Percentiles rank a stretch among this genome's conserved stretches.
Evolutionary conservation across 1,284 basidiomycete species (phyloP).

Genomic region (Cystobasidiaceae sp.): DNA sequence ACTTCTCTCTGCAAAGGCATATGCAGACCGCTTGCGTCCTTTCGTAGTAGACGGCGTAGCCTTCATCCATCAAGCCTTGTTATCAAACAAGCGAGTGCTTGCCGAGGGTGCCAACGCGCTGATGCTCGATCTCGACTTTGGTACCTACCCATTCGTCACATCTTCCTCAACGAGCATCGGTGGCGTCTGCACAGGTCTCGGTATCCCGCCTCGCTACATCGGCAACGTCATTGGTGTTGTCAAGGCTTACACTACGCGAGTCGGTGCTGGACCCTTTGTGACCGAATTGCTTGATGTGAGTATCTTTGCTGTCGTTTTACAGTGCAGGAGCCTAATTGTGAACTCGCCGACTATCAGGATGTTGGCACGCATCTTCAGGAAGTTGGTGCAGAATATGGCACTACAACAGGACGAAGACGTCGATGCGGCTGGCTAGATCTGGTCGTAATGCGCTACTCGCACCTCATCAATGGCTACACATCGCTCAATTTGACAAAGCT

Average conservation of each 20-base stretch:
- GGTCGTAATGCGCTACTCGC: slow-evolving; percentile 88
- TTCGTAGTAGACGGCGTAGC: slow-evolving; percentile 82
- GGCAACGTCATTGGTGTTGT: slow-evolving; percentile 84
- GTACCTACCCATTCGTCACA: slow-evolving; percentile 96
- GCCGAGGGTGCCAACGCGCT: slow-evolving; percentile 97
- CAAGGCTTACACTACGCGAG: slow-evolving; percentile 96
- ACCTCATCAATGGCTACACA: slow-evolving; percentile 93
- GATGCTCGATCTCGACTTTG: slow-evolving; percentile 97
- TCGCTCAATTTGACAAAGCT: slow-evolving; percentile 91
- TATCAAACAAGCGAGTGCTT: slow-evolving; percentile 67
- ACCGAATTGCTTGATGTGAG: slow-evolving; percentile 84
- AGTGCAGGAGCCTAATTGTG: neutral
- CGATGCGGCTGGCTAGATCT: slow-evolving; percentile 97
- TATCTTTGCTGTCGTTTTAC: slow-evolving; percentile 31
- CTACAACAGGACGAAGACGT: slow-evolving; percentile 83
- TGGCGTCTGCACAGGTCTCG: slow-evolving; percentile 92
- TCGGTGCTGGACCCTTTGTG: slow-evolving; percentile 95
- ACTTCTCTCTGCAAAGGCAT: slow-evolving; percentile 52
- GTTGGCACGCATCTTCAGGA: slow-evolving; percentile 85
- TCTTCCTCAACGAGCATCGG: slow-evolving; percentile 89
- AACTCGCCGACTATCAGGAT: slow-evolving; percentile 52
- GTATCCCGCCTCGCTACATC: slow-evolving; percentile 82
- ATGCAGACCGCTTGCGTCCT: slow-evolving; percentile 79
- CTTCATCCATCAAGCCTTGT: slow-evolving; percentile 76
- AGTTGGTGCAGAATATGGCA: slow-evolving; percentile 86